Evolutionary conservation across 495 filamentous ascomycete species (phyloP).

Genomic region (Niebla homalea): DNA sequence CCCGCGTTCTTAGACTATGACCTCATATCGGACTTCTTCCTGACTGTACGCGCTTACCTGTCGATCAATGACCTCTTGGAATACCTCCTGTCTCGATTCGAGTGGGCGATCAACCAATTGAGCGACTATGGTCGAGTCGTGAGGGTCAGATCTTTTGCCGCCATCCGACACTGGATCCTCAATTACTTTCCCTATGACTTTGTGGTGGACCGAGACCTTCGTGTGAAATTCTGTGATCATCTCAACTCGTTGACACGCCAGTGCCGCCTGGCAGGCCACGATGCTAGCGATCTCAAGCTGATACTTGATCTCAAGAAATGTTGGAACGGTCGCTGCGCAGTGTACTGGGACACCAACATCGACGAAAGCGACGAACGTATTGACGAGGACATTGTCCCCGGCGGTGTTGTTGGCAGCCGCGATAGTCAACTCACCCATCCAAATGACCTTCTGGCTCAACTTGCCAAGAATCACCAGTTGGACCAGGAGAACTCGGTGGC

Average conservation of each 20-base stretch:
- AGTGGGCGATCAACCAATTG: conserved; percentile 69
- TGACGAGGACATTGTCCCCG: conserved; percentile 62
- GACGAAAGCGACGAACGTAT: conserved; percentile 37
- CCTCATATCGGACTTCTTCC: conserved; percentile 93
- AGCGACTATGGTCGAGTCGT: conserved; percentile 87
- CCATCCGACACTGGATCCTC: conserved; percentile 92
- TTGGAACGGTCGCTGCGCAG: conserved; percentile 80
- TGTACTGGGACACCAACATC: conserved; percentile 71
- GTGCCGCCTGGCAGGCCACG: conserved; percentile 36
- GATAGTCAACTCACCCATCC: conserved; percentile 29
- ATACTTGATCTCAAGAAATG: conserved; percentile 91
- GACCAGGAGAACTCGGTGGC: conserved; percentile 21
- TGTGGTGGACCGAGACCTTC: conserved; percentile 64
- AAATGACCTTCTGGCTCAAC: conserved; percentile 29
- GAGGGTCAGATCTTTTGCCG: conserved; percentile 88
- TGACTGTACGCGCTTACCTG: conserved; percentile 83
- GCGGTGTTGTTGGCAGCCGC: conserved; percentile 48
- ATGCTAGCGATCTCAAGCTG: conserved; percentile 75
- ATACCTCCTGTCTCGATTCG: conserved; percentile 69
- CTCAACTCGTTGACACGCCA: conserved; percentile 66
- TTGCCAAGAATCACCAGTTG: conserved; percentile 31
- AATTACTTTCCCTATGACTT: conserved; percentile 98
- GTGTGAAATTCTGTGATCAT: conserved; percentile 65
- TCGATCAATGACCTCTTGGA: conserved; percentile 60
- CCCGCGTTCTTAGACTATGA: conserved; percentile 95